These are phyloP conservation scores for Sphaerulina populicola DNA, from an alignment of 2,329 filamentous ascomycete genomes.

Conservation along the genomic window DNA sequence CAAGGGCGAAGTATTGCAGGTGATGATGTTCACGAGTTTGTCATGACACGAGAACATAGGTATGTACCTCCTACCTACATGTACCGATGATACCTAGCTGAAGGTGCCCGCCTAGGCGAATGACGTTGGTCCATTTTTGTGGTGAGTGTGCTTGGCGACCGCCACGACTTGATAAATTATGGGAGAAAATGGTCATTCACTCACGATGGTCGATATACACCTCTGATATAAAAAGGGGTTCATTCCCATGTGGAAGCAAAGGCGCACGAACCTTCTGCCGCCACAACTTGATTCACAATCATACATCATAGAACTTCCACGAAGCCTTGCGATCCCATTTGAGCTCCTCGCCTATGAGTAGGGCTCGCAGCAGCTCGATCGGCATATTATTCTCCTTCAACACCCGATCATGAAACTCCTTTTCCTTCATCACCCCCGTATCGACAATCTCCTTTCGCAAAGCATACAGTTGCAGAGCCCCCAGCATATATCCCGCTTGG, in stretches of 20 bases:
- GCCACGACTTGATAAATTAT: background rate
- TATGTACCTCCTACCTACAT: too few species aligned
- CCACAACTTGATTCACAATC: background rate
- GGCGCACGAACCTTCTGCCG: slow-evolving; percentile 23
- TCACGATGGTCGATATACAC: slow-evolving; percentile 57
- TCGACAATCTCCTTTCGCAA: slow-evolving; percentile 45
- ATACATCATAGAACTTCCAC: slow-evolving; percentile 15
- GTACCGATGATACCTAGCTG: too few species aligned
- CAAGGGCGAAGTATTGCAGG: background rate
- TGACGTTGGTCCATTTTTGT: background rate
- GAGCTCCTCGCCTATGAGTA: slow-evolving; percentile 40
- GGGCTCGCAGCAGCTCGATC: slow-evolving; percentile 47
- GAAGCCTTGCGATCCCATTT: slow-evolving; percentile 4
- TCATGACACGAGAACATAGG: too few species aligned
- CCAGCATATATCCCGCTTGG: slow-evolving; percentile 53
- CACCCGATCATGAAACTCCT: slow-evolving; percentile 49
- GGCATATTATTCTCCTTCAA: slow-evolving; percentile 48
- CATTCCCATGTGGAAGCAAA: slow-evolving; percentile 59
- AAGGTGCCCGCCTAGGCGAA: background rate
- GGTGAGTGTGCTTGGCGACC: background rate
- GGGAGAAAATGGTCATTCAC: slow-evolving; percentile 17
- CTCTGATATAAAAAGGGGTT: slow-evolving; percentile 55
- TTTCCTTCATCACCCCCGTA: slow-evolving; percentile 37
- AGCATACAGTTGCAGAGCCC: slow-evolving; percentile 49
- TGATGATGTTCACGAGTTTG: background rate